A percentile compares a stretch with the other conserved stretches of the same genome.
These are phyloP conservation scores for Grigorovia yakushimaensis DNA, from an alignment of 805 yeast species.

Conservation along the genomic window DNA sequence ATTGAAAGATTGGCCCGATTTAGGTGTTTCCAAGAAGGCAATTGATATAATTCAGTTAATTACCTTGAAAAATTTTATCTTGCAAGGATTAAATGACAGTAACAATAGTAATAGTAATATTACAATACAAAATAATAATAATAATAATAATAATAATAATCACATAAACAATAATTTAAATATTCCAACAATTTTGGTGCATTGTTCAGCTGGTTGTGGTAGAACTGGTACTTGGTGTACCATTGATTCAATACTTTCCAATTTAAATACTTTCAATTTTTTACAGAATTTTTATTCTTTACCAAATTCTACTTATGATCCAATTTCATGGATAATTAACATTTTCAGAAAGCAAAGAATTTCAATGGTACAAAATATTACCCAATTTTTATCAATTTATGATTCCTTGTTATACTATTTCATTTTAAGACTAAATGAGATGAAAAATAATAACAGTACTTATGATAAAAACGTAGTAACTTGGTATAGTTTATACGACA, in stretches of 20 bases:
- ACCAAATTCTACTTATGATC: slow-evolving; percentile 31
- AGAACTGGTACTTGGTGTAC: slow-evolving; percentile 86
- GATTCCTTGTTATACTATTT: slow-evolving; percentile 38
- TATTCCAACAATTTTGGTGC: slow-evolving; percentile 56
- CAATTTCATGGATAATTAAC: slow-evolving; percentile 53
- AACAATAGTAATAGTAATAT: slow-evolving; percentile 7
- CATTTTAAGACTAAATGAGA: slow-evolving; percentile 10
- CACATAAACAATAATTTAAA: slow-evolving; percentile 11
- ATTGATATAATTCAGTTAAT: slow-evolving; percentile 48
- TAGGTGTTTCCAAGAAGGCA: slow-evolving; percentile 50
- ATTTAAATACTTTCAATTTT: slow-evolving; percentile 15
- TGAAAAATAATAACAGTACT: not conserved
- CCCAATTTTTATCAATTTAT: slow-evolving; percentile 67
- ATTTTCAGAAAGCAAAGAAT: slow-evolving; percentile 64
- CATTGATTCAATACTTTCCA: slow-evolving; percentile 48
- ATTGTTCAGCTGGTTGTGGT: slow-evolving; percentile 97
- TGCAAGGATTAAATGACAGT: slow-evolving; percentile 17
- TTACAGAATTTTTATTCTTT: slow-evolving; percentile 12
- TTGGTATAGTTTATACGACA: not conserved
- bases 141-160: not conserved
- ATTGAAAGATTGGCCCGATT: slow-evolving; percentile 74
- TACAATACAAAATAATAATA: slow-evolving; percentile 5
- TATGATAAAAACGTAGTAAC: not conserved
- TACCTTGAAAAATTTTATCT: slow-evolving; percentile 36
- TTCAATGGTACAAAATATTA: slow-evolving; percentile 76